Evolutionary conservation across 495 filamentous ascomycete species (phyloP).

Genomic region (Penicillium mononematosum): DNA sequence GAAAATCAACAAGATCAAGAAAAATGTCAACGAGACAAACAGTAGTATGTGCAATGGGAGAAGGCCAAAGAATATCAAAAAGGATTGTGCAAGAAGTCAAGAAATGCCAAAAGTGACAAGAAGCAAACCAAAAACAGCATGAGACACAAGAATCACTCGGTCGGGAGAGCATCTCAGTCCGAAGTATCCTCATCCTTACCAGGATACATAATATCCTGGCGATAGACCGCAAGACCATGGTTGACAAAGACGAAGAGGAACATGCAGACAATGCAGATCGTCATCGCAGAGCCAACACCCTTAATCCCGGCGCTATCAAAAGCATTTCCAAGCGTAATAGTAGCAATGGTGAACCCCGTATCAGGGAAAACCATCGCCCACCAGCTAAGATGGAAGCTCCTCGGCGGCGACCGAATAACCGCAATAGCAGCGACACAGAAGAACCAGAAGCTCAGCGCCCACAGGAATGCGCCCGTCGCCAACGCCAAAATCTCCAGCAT

Average conservation of each 20-base stretch:
- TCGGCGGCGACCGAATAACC: conserved; percentile 53
- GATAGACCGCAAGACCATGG: conserved; percentile 53
- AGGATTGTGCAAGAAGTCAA: not conserved
- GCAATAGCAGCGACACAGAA: conserved; percentile 59
- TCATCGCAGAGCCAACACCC: conserved; percentile 43
- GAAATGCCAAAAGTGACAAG: not conserved
- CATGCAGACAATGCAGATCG: conserved; percentile 52
- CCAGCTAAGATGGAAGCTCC: conserved; percentile 47
- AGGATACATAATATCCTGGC: conserved; percentile 57
- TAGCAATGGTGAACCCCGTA: conserved; percentile 48
- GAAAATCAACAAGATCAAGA: not conserved
- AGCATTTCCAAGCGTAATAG: conserved; percentile 44
- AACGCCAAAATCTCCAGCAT: conserved; percentile 52
- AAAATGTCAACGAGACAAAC: not conserved
- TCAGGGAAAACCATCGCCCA: conserved; percentile 50
- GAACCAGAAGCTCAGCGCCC: conserved; percentile 72
- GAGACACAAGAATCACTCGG: not conserved
- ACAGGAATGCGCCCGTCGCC: conserved; percentile 59
- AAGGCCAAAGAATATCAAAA: not conserved
- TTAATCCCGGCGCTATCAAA: conserved; percentile 40
- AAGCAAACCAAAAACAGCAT: not conserved
- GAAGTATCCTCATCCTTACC: conserved; percentile 62
- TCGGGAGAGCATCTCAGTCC: conserved; percentile 19
- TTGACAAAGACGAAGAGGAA: conserved; percentile 57
- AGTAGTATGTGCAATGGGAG: not conserved